These are phyloP conservation scores for Populus hybrid DNA, from an alignment of 441 rosid species.

Conservation along the genomic window DNA sequence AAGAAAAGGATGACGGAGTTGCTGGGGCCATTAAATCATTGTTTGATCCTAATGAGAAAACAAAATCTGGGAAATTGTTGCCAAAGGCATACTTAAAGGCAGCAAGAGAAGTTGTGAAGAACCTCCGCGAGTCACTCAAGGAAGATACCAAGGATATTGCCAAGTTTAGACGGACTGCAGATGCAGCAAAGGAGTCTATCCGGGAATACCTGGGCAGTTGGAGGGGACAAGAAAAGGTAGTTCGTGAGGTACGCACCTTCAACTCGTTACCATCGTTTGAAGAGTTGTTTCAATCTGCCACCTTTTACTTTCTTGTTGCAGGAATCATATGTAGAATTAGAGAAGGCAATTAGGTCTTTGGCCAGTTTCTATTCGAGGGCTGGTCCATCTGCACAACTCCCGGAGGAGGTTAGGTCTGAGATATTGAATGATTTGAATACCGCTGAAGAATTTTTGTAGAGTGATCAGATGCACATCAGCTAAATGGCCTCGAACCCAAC, in stretches of 20 bases:
- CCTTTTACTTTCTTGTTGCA: conserved; percentile 22
- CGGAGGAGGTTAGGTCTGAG: conserved; percentile 61
- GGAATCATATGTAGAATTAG: conserved; percentile 52
- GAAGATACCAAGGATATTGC: conserved; percentile 70
- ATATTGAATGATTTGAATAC: conserved; percentile 52
- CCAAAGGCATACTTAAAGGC: conserved; percentile 89
- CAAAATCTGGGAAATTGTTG: conserved; percentile 68
- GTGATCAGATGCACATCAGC: background rate
- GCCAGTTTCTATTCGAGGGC: conserved; percentile 42
- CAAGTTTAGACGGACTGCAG: conserved; percentile 77
- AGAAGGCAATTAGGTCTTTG: background rate
- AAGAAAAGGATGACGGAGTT: conserved; percentile 50
- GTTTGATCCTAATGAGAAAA: conserved; percentile 74
- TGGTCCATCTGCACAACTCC: conserved; percentile 68
- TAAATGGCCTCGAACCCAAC: background rate
- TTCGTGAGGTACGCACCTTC: conserved; percentile 43
- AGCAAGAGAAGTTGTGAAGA: conserved; percentile 76
- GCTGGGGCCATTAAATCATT: conserved; percentile 61
- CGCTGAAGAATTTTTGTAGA: conserved; percentile 69
- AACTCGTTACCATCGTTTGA: background rate
- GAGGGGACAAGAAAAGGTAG: conserved; percentile 62
- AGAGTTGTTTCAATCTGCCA: background rate
- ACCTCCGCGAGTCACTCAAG: conserved; percentile 68
- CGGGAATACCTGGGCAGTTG: conserved; percentile 73
- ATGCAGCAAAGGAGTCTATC: conserved; percentile 84